These are phyloP conservation scores for Monascus purpureus DNA, from an alignment of 495 filamentous ascomycete genomes.

Conservation along the genomic window DNA sequence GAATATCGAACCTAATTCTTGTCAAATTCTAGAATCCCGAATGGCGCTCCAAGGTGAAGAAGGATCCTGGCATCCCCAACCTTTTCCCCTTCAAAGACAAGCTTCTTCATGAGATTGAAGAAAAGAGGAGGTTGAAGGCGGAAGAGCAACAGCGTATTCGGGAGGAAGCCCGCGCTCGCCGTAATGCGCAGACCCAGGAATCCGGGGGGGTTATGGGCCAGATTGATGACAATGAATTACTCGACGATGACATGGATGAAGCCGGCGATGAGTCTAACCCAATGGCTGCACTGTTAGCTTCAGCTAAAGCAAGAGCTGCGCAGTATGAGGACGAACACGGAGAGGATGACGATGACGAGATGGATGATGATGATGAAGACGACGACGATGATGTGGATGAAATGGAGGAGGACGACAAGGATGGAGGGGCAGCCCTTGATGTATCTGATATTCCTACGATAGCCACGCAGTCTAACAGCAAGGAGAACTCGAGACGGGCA, in stretches of 20 bases:
- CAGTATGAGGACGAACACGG: constrained; percentile 55
- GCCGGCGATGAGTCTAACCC: constrained; percentile 58
- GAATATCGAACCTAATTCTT: neutral
- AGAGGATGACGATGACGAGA: constrained; percentile 46
- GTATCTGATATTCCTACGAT: constrained; percentile 14
- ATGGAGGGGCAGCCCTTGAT: constrained; percentile 14
- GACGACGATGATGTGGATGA: constrained; percentile 32
- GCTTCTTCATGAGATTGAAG: constrained; percentile 86
- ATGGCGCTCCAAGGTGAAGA: constrained; percentile 87
- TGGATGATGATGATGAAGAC: constrained; percentile 42
- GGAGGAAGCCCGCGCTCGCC: constrained; percentile 57
- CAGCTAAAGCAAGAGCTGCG: constrained; percentile 70
- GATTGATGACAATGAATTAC: constrained; percentile 24
- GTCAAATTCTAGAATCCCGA: constrained; percentile 82
- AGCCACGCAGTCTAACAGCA: constrained; percentile 21
- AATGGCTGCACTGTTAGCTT: constrained; percentile 88
- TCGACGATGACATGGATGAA: constrained; percentile 34
- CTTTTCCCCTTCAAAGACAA: constrained; percentile 96
- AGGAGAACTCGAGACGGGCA: constrained; percentile 67
- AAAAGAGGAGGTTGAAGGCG: constrained; percentile 60
- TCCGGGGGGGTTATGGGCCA: constrained; percentile 18
- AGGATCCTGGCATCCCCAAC: constrained; percentile 94
- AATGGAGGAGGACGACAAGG: constrained; percentile 34
- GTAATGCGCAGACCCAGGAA: constrained; percentile 27
- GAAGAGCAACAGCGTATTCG: constrained; percentile 59